Evolutionary conservation across 257 asterid genomes (phyloP), one percentile per base, ranked within the genome.

Genomic region (Verbena officinalis): DNA sequence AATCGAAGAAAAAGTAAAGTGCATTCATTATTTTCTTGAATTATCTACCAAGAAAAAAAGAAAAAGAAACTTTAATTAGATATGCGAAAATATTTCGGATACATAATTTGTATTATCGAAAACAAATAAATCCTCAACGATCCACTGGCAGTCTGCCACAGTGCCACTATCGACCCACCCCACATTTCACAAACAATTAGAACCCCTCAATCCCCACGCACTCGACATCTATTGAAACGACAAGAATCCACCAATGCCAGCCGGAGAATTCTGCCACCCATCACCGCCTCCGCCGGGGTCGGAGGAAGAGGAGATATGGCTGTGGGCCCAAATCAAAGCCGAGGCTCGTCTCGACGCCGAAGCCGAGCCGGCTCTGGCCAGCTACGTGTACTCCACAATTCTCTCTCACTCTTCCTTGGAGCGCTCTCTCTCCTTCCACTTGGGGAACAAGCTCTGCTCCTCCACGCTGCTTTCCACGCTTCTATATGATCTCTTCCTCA

Each of bases 261-360:
- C 34, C 15, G 55, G 56, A 50, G 56, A 50, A 22, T 50, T 50
- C 33, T 27, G 13, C 30, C 54, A 50, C 56, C 56, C 56, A 9
- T 50, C 56, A 12, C 56, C 56, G 16, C 74, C 85, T 8, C 86
- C 91, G 0, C 64, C 71, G 27, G 87, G 83, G 56, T 60, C 85
- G 55, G 75, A 68, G 45, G 89, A 77, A 42, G 96, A 87, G 75
- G 93, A 83, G 71, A 72, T 65, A 8, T 80, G 87, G 95, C 40
- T 91, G 52, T 91, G 98, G 96, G 73, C 48, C 2, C 83, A 74
- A 52, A 91, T 91, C 74, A 83, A 84, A 68, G 78, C 85, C 11
- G 95, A 91, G 83, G 98, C 95, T 69, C 82, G 87, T 11, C 64
- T 81, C 5, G 96, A 91, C 57, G 96, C 98, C 15, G 97, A 92